Base-by-base conservation (phyloP, 2,329 filamentous ascomycete genomes). In the Trichoderma sp. region DNA sequence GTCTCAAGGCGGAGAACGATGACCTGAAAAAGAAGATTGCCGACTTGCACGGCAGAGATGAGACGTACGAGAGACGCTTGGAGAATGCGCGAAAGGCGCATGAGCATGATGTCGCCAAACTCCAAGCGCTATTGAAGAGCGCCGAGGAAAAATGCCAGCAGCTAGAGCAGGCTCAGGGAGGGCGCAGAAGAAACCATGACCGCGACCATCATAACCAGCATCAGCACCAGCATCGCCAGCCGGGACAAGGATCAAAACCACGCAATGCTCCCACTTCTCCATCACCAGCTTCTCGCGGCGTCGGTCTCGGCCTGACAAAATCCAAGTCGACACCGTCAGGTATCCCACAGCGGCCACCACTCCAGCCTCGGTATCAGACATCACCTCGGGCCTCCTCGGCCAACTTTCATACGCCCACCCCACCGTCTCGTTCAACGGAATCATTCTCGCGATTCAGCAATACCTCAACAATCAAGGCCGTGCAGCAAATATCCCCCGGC, bases 31-130 rank as follows among this genome's bases (percentile, higher is more conserved):
- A 76, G 70, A 79, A 78, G 26, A 76, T 84, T 14, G 73, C 77
- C 18, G 79, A 80, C 18, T 73, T 84, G n/a, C 79, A 82, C 67
- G 81, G 79, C n/a, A 79, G 78, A 69, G 81, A 83, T 51, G 77
- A 80, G 70, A 84, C 81, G 3, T 84, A 84, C 69, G 79, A 83
- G 64, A 72, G 76, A 11, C 79, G 83, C 1, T 72, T 84, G 14
- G 75, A 80, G 28, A 82, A 82, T 34, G 81, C 82, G 60, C 77
- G 81, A 7, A 78, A 77, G 63, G 75, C 74, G 11, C 80, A 82
- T 21, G 78, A 79, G 15, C 79, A 82, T 18, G 77, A 79, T 34
- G 75, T 81, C 11, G 73, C 78, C 3, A 75, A 74, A 15, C 75
- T 84, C 14, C 79, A 82, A 51, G 76, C 76, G 36, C 79, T 81